Evolutionary conservation across 176 grass and related monocot species (phyloP).

Genomic region (Rhynchospora tenuis): DNA sequence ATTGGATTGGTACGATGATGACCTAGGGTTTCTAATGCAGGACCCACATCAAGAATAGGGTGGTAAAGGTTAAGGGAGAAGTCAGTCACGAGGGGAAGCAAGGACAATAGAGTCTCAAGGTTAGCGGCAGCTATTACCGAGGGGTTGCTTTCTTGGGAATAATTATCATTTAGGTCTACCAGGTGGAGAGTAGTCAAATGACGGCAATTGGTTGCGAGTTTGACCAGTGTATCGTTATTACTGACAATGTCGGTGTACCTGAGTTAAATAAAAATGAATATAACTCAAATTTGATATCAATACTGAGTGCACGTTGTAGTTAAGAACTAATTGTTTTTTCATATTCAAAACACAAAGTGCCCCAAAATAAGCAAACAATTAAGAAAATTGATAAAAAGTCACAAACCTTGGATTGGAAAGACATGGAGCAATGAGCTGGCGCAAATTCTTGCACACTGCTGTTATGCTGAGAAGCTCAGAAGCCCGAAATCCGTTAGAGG

Average conservation of each 20-base stretch:
- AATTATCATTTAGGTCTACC: slow-evolving; percentile 48
- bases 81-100: slow-evolving; percentile 57
- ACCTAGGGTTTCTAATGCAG: slow-evolving; percentile 56
- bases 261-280: not conserved
- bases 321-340: not conserved
- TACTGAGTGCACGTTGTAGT: not conserved
- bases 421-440: slow-evolving; percentile 55
- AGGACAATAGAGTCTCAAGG: slow-evolving; percentile 50
- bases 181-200: slow-evolving; percentile 56
- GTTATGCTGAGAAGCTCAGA: slow-evolving; percentile 57
- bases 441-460: slow-evolving; percentile 48
- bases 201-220: slow-evolving; percentile 49
- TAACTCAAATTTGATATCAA: not conserved
- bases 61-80: slow-evolving; percentile 72
- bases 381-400: slow-evolving; percentile 8
- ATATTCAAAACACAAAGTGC: not conserved
- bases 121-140: slow-evolving; percentile 53
- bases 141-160: slow-evolving; percentile 15
- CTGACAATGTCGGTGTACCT: slow-evolving; percentile 61
- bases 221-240: slow-evolving; percentile 46
- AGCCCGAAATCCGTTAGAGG: slow-evolving; percentile 68
- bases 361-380: too few species aligned
- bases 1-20: slow-evolving; percentile 39
- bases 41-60: slow-evolving; percentile 48
- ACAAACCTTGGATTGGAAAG: slow-evolving; percentile 53